These are phyloP conservation scores for Globisporangium yorkense DNA, from an alignment of 352 stramenopile genomes.

Conservation along the genomic window DNA sequence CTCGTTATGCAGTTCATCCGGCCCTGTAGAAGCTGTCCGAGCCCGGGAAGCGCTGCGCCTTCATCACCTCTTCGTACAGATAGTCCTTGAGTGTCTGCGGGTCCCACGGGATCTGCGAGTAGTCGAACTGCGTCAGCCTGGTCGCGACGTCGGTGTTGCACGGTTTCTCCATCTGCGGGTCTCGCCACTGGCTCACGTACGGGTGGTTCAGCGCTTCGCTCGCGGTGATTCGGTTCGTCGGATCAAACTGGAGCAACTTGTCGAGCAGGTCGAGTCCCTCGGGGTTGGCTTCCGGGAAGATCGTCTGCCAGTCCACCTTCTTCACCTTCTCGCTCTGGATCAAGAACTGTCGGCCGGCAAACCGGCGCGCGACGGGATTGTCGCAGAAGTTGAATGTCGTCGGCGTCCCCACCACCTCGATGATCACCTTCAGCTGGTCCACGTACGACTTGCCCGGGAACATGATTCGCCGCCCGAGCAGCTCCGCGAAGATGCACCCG, in stretches of 20 bases:
- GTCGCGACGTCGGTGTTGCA: constrained; percentile 47
- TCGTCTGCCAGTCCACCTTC: constrained; percentile 68
- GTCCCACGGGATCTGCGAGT: constrained; percentile 64
- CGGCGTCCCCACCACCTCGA: constrained; percentile 80
- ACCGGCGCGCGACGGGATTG: constrained; percentile 78
- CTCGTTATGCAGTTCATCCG: not conserved
- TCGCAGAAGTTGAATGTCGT: constrained; percentile 84
- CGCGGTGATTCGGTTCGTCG: constrained; percentile 79
- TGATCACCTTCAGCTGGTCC: constrained; percentile 84
- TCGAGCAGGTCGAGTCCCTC: constrained; percentile 85
- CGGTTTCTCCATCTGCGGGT: constrained; percentile 49
- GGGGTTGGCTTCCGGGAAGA: constrained; percentile 82
- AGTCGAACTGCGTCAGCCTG: constrained; percentile 67
- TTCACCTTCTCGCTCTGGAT: constrained; percentile 62
- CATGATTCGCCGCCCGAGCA: constrained; percentile 88
- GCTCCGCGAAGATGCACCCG: constrained; percentile 99
- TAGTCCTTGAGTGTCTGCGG: constrained; percentile 70
- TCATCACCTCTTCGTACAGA: constrained; percentile 83
- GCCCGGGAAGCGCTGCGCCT: constrained; percentile 25
- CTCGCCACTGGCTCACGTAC: constrained; percentile 85
- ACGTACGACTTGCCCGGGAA: constrained; percentile 86
- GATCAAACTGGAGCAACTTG: constrained; percentile 85
- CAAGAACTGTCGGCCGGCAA: constrained; percentile 76
- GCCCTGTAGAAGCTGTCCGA: constrained; percentile 2
- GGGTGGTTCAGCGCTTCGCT: constrained; percentile 82